Percentiles rank a stretch among this genome's conserved stretches.
Conservation (phyloP, 108 stramenopile genomes). For the Cyclotella sp. region DNA sequence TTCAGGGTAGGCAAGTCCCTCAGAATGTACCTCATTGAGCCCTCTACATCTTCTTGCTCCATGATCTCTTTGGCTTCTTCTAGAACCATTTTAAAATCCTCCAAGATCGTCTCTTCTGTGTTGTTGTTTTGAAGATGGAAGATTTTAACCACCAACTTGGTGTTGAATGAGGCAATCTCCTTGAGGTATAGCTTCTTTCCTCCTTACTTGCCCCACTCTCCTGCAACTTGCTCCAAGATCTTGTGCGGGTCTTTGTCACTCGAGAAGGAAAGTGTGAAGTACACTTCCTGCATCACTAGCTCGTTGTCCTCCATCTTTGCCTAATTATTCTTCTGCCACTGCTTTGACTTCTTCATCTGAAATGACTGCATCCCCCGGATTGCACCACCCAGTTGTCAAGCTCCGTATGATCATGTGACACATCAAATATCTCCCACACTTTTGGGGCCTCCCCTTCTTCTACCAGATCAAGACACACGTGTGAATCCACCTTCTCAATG, state of each 20-base stretch:
- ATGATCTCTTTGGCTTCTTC: background rate
- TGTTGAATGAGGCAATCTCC: background rate
- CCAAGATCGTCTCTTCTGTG: background rate
- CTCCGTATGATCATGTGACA: too few species aligned
- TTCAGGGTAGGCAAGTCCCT: background rate
- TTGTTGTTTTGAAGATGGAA: background rate
- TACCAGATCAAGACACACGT: too few species aligned
- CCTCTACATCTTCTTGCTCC: background rate
- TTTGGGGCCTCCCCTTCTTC: too few species aligned
- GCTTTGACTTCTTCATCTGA: conserved; percentile 10
- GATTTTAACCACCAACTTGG: background rate
- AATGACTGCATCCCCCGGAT: background rate
- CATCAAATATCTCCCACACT: too few species aligned
- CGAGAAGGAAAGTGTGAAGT: background rate
- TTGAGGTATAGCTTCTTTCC: background rate
- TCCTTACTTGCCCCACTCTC: background rate
- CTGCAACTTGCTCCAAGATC: background rate
- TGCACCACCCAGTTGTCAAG: background rate
- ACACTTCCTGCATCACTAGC: background rate
- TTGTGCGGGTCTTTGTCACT: conserved; percentile 7
- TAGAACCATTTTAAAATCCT: background rate
- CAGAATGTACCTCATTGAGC: too few species aligned
- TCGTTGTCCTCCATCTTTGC: background rate
- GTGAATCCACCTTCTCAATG: too few species aligned
- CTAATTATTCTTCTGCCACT: background rate